Evolutionary conservation across 2,329 filamentous ascomycete species (phyloP).

Genomic region (Penicillium polonicum): DNA sequence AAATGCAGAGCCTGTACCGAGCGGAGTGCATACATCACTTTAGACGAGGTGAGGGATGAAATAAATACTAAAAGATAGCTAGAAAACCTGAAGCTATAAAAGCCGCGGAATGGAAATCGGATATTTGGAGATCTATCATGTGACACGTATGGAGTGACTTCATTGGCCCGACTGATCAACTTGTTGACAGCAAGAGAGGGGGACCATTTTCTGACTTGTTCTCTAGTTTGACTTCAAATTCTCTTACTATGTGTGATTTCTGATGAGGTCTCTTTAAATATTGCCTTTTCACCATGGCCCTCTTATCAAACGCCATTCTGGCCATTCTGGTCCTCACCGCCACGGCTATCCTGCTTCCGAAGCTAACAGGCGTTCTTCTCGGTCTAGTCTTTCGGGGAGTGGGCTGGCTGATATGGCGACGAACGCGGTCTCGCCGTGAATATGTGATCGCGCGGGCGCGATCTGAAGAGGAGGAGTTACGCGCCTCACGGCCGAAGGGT

Average conservation of each 20-base stretch:
- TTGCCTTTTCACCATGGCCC: conserved; percentile 31
- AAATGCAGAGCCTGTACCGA: conserved; percentile 3
- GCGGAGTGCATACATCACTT: conserved; percentile 17
- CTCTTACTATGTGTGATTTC: conserved; percentile 22
- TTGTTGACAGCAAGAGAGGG: conserved; percentile 22
- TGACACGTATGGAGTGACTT: conserved; percentile 24
- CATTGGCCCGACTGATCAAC: conserved; percentile 15
- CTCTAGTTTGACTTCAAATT: conserved; percentile 1
- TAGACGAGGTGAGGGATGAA: neutral
- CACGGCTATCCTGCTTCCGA: conserved; percentile 37
- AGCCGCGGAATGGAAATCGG: conserved; percentile 6
- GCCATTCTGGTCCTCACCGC: conserved; percentile 35
- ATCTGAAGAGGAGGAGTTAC: conserved; percentile 43
- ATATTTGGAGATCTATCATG: conserved; percentile 17
- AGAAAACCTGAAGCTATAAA: neutral
- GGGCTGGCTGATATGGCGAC: conserved; percentile 63
- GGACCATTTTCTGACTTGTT: conserved; percentile 8
- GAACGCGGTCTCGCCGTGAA: conserved; percentile 61
- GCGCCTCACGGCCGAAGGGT: conserved; percentile 25
- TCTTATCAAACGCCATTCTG: conserved; percentile 34
- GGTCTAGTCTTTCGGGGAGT: conserved; percentile 43
- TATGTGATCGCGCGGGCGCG: conserved; percentile 52
- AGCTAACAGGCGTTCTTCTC: conserved; percentile 34
- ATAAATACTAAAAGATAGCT: neutral
- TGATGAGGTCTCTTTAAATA: conserved; percentile 15